Conservation (phyloP, 352 stramenopile species). For the Thraustochytrium striatum region DNA sequence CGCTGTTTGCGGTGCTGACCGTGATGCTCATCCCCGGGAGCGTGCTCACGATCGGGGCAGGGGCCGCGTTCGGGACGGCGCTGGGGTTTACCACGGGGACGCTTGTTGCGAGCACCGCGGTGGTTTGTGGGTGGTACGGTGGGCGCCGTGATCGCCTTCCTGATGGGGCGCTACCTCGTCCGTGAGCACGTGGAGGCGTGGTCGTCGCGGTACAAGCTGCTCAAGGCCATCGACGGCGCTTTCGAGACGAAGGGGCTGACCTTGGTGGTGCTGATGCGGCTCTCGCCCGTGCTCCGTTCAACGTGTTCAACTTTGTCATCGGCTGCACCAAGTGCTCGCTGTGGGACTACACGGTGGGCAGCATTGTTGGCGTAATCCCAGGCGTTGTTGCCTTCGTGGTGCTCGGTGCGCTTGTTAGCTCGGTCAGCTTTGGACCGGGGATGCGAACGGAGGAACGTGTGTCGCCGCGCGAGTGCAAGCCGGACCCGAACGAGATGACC, state of each 20-base stretch:
- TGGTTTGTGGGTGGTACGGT: not conserved
- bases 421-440: not conserved
- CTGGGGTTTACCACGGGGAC: not conserved
- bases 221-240: conserved; percentile 2
- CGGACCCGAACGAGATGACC: not conserved
- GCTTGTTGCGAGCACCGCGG: not conserved
- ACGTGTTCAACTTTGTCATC: conserved; percentile 26
- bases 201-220: not conserved
- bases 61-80: not conserved
- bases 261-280: not conserved
- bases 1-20: not conserved
- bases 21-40: not conserved
- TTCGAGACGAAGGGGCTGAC: not conserved
- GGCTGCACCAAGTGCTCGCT: not conserved
- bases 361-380: not conserved
- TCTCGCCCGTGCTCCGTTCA: not conserved
- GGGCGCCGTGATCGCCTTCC: not conserved
- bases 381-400: not conserved
- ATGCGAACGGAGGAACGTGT: not conserved
- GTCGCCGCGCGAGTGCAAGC: not conserved
- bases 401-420: not conserved
- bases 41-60: not conserved
- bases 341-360: not conserved
- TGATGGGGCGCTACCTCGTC: not conserved
- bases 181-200: conserved; percentile 6